Evolutionary conservation across 1,139 yeast genomes (phyloP), one percentile per base, ranked within the genome.

Genomic region (Schwanniomyces etchellsii): DNA sequence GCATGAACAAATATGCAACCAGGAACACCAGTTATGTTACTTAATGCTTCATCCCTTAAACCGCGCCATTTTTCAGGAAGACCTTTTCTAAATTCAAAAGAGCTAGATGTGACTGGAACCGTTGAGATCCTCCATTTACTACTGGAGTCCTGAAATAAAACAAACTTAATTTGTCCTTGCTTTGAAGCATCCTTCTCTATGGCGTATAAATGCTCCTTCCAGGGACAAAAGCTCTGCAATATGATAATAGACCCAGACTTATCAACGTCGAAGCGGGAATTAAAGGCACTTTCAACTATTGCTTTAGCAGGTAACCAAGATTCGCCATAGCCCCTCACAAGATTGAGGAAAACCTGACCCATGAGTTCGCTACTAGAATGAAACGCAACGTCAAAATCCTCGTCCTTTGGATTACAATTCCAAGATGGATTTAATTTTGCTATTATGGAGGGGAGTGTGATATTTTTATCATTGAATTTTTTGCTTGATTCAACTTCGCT

Each of bases 11-110:
- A 91, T 20, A 89, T 77, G 52, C 96, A 84, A 3, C 85, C 96
- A 14, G 75, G 77, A 35, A 91, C 74, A 13, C 95, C 96, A 23
- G 88, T 64, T 44, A 72, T 62, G 40, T 78, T 66, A 40, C 83
- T 75, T 46, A 91, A 70, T 27, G 69, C 83, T 20, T 82, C 89
- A 52, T 91, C 98, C 51, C 98, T 77, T 30, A 89, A 64, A 18
- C 99, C 99, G 64, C 98, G 76, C 88, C 95, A 84, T 21, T 77
- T 70, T 55, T 83, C 93, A 15, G 96, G 96, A 40, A 91, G 70
- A 14, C 96, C 84, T 53, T 74, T 71, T 60, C 98, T 77, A 52
- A 86, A 84, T 41, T 79, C 84, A 52, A 91, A 93, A 12, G 94
- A 79, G 4, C 81, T 67, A 11, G 82, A 64, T 17, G 77, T 67